Evolutionary conservation across 2,329 filamentous ascomycete genomes (phyloP), one percentile per base, ranked within the genome.

Genomic region (Cytospora schulzeri): DNA sequence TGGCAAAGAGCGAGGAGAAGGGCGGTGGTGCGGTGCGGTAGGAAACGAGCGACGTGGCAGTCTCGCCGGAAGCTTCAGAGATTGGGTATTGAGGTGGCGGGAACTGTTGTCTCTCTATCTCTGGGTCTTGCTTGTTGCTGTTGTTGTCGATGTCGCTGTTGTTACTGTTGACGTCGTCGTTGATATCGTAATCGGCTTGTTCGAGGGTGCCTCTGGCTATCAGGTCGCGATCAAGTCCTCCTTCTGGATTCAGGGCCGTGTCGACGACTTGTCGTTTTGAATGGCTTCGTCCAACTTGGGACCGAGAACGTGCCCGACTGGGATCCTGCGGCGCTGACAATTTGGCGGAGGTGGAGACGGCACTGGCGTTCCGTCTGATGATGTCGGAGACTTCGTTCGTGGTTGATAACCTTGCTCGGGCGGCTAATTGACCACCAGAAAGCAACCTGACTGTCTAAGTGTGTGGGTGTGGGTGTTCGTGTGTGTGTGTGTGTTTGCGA

Each of bases 71-170:
- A 41, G 82, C 78, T 74, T 86, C 84, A 63, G 83, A 83, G 66
- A 77, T 76, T 66, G 84, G 84, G 75, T 88, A 88, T 72, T 82
- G 82, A 59, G 86, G 86, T 68, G 86, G 86, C 60, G 85, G 85
- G 64, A 82, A 83, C 67, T 78, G 80, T 67, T 55, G 50, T 59
- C 29, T 62, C 60, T 22, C n/a, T 48, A 57, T 17, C 56, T 48
- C 58, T 56, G 50, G 62, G 19, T 55, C 38, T 9, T 53, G 41
- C 53, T 51, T 57, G 60, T 64, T 54, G 22, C 45, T 50, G 56
- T 51, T 57, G 60, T 64, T 54, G 22, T 51, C 54, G 58, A 45
- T 76, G 67, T 76, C 73, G 33, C 33, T 35, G 33, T 15, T 35
- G 12, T 35, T 15, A 65, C 66, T 75, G 68, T 72, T 70, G 68